These are phyloP conservation scores for Sporobolomyces pararoseus DNA, from an alignment of 768 basidiomycete species.

Conservation along the genomic window DNA sequence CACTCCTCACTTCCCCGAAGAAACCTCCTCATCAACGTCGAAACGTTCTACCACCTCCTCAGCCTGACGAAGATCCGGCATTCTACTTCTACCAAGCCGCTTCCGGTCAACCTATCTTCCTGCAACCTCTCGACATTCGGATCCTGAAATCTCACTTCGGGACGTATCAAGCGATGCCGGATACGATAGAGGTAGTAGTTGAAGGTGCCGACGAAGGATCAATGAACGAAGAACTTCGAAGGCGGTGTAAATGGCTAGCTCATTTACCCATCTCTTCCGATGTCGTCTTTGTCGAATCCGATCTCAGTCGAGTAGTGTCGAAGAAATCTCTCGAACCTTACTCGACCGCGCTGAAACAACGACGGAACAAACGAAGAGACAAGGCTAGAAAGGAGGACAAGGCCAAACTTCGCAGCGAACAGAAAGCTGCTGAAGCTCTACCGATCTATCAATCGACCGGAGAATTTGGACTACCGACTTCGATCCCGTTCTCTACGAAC, in stretches of 20 bases:
- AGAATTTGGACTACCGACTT: constrained; percentile 11
- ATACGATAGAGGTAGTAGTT: constrained; percentile 72
- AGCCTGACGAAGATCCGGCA: constrained; percentile 65
- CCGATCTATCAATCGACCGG: constrained; percentile 42
- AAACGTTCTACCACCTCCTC: constrained; percentile 80
- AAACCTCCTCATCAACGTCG: constrained; percentile 47
- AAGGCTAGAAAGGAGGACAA: constrained; percentile 81
- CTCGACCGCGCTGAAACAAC: constrained; percentile 71
- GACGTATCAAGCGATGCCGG: constrained; percentile 76
- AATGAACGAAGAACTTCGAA: constrained; percentile 84
- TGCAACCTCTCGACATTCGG: constrained; percentile 93
- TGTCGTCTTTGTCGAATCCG: constrained; percentile 87
- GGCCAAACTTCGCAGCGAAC: constrained; percentile 73
- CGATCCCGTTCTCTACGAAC: background rate
- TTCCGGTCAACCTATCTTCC: constrained; percentile 82
- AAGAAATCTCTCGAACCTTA: constrained; percentile 71
- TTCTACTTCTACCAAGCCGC: constrained; percentile 96
- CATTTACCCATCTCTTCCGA: constrained; percentile 89
- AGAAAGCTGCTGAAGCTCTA: constrained; percentile 61
- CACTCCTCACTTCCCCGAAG: background rate
- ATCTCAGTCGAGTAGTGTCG: constrained; percentile 68
- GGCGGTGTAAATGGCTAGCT: constrained; percentile 90
- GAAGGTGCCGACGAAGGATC: constrained; percentile 55
- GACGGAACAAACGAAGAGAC: constrained; percentile 70
- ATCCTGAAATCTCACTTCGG: constrained; percentile 80